A percentile compares a stretch with the other conserved stretches of the same genome.
Evolutionary conservation across 768 basidiomycete genomes (phyloP).

Genomic region (Hemileccinum impolitum): DNA sequence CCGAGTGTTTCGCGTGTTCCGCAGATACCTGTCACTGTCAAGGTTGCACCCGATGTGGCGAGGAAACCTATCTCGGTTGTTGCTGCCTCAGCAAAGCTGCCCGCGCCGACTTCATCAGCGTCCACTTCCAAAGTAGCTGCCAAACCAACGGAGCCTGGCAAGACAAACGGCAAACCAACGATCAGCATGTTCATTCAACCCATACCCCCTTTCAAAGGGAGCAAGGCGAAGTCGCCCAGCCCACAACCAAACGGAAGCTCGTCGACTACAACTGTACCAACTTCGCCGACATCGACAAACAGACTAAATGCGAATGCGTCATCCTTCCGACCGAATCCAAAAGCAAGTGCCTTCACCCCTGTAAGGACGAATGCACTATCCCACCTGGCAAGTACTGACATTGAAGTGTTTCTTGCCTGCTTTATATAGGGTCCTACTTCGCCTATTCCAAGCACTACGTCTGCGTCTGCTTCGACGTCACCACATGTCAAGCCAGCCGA

Average conservation of each 20-base stretch:
- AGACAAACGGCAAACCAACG: constrained; percentile 42
- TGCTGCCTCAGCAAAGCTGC: constrained; percentile 24
- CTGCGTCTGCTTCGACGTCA: constrained; percentile 49
- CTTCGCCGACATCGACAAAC: constrained; percentile 55
- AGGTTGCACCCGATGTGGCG: constrained; percentile 27
- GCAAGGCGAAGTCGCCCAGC: constrained; percentile 36
- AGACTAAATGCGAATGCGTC: constrained; percentile 86
- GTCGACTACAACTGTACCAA: constrained; percentile 35
- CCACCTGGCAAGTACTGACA: constrained; percentile 16
- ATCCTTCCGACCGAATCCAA: constrained; percentile 86
- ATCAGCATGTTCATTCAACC: constrained; percentile 80
- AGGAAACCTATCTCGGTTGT: constrained; percentile 28
- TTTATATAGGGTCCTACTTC: constrained; percentile 43
- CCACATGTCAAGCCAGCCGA: constrained; percentile 62
- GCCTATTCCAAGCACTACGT: constrained; percentile 40
- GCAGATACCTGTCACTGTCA: constrained; percentile 28
- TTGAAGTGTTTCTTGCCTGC: constrained; percentile 5
- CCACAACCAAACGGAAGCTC: constrained; percentile 31
- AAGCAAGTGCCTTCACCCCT: constrained; percentile 74
- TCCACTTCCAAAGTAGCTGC: constrained; percentile 30
- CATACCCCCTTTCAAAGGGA: constrained; percentile 89
- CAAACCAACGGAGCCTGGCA: constrained; percentile 29
- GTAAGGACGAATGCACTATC: constrained; percentile 34
- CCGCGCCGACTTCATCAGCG: constrained; percentile 27
- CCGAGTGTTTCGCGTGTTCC: constrained; percentile 47